Percentiles rank a stretch among this genome's conserved stretches.
Conservation (phyloP, 257 asterid genomes). For the Przewalskia tangutica region DNA sequence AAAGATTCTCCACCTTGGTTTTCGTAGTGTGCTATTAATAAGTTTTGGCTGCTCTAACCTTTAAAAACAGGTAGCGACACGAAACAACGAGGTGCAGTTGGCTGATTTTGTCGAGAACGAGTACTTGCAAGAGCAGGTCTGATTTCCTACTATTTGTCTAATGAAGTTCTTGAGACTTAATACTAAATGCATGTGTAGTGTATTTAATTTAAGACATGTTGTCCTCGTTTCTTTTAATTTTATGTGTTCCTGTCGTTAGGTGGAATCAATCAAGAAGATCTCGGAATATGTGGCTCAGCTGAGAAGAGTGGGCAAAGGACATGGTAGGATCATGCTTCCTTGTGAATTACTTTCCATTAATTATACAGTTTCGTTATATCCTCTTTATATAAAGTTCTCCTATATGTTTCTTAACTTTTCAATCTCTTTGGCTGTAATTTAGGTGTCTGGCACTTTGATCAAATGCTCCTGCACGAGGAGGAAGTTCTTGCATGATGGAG, state of each 20-base stretch:
- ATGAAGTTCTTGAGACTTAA: background rate
- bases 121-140: conserved; percentile 37
- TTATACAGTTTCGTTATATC: background rate
- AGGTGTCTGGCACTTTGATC: conserved; percentile 46
- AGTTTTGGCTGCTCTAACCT: background rate
- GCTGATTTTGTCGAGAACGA: conserved; percentile 26
- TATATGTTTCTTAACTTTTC: background rate
- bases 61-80: conserved; percentile 27
- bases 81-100: conserved; percentile 9
- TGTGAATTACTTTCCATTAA: background rate
- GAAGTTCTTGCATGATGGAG: conserved; percentile 14
- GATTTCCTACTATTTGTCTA: background rate
- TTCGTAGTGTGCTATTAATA: background rate
- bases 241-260: conserved; percentile 15
- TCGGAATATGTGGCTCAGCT: conserved; percentile 47
- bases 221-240: background rate
- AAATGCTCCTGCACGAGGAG: conserved; percentile 24
- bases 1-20: background rate
- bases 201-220: background rate
- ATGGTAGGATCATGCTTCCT: conserved; percentile 18
- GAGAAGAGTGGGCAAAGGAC: conserved; percentile 48
- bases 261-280: conserved; percentile 41
- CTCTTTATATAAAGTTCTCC: too few relatives aligned
- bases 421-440: background rate
- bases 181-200: background rate